A percentile compares a stretch with the other conserved stretches of the same genome.
phyloP scores from a whole-genome alignment of 768 basidiomycete species.

The Russula abietina region DNA sequence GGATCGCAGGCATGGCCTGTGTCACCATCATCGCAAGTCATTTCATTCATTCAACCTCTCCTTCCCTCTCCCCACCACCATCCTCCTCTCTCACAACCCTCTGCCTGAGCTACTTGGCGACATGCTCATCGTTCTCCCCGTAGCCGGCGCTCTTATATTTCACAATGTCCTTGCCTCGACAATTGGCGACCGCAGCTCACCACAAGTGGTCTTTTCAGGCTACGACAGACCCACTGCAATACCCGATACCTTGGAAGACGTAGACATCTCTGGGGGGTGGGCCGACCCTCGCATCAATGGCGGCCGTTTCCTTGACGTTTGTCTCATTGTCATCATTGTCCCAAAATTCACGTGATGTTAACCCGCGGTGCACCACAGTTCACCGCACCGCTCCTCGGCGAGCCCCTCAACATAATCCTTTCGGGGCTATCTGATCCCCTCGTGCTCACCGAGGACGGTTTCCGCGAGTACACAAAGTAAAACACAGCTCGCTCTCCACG shows the following conservation, averaged over 20 bases:
- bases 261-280: slow-evolving; percentile 38
- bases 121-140: not conserved
- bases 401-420: slow-evolving; percentile 81
- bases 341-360: not conserved
- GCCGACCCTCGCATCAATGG: slow-evolving; percentile 68
- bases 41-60: not conserved
- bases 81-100: not conserved
- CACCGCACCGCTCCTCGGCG: slow-evolving; percentile 58
- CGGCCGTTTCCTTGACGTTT: slow-evolving; percentile 70
- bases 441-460: slow-evolving; percentile 67
- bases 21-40: not conserved
- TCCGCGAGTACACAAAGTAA: slow-evolving; percentile 65
- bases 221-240: not conserved
- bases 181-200: not conserved
- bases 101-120: not conserved
- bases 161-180: slow-evolving; percentile 3
- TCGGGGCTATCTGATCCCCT: slow-evolving; percentile 74
- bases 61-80: not conserved
- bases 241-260: slow-evolving; percentile 5
- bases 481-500: slow-evolving; percentile 1
- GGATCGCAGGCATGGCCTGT: no score
- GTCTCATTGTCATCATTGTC: slow-evolving; percentile 25
- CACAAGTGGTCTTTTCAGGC: not conserved
- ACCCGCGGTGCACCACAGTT: slow-evolving; percentile 39
- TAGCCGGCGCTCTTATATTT: not conserved